Conservation (phyloP, 1,284 basidiomycete species). For the Tilletia caries region DNA sequence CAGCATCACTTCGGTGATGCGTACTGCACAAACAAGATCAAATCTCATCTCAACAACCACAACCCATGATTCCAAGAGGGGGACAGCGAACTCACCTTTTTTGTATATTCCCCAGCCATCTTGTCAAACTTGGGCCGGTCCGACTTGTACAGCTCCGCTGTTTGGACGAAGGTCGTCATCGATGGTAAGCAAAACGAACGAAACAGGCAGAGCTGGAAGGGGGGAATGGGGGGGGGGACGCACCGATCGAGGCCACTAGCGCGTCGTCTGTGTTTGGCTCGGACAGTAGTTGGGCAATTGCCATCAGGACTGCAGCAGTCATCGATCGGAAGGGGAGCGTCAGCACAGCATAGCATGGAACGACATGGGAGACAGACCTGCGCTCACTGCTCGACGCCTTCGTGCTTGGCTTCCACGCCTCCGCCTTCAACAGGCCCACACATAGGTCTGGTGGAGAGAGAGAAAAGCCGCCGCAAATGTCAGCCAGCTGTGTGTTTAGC, state of each 20-base stretch:
- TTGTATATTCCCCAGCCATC: conserved; percentile 41
- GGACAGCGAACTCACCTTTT: conserved; percentile 23
- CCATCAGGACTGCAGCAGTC: conserved; percentile 29
- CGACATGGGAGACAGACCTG: background rate
- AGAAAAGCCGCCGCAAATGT: background rate
- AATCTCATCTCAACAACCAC: no score
- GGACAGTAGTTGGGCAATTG: conserved; percentile 44
- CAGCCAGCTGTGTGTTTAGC: background rate
- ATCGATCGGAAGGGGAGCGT: background rate
- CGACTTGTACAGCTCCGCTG: conserved; percentile 47
- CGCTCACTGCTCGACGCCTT: conserved; percentile 49
- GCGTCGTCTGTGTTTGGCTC: conserved; percentile 52
- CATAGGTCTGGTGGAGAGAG: conserved; percentile 29
- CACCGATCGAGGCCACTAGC: conserved; percentile 48
- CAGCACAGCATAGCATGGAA: background rate
- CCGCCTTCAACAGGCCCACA: conserved; percentile 50
- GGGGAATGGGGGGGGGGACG: conserved; percentile 11
- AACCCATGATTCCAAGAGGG: background rate
- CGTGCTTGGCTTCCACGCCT: conserved; percentile 53
- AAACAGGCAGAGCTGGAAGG: background rate
- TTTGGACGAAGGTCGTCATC: background rate
- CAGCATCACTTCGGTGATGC: no score
- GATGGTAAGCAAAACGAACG: background rate
- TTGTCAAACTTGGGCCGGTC: conserved; percentile 42
- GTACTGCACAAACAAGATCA: no score